These are phyloP conservation scores for Acanthamoeba triangularis DNA, from an alignment of 208 protist genomes.

Conservation along the genomic window DNA sequence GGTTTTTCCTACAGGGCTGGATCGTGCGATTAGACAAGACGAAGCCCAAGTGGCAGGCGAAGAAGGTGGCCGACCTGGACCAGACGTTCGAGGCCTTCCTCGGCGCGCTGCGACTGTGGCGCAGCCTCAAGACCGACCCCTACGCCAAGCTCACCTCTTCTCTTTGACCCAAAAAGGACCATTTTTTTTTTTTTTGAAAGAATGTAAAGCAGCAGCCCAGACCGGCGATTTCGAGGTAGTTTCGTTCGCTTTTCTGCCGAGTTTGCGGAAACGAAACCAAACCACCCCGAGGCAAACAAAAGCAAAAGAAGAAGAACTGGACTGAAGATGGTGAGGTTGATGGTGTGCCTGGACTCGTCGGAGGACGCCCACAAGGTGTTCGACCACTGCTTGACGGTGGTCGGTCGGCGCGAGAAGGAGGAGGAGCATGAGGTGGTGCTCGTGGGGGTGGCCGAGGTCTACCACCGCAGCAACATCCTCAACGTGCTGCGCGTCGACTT, in stretches of 20 bases:
- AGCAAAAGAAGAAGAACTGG: neutral
- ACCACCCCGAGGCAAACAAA: too few species aligned
- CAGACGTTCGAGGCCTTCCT: constrained; percentile 74
- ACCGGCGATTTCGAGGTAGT: too few species aligned
- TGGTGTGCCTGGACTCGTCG: constrained; percentile 60
- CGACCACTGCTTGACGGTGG: neutral
- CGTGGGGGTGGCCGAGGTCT: constrained; percentile 30
- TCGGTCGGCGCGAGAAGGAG: neutral
- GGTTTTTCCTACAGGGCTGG: constrained; percentile 80
- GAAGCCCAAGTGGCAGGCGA: constrained; percentile 18
- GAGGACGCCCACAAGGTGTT: constrained; percentile 37
- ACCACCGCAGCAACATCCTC: constrained; percentile 22
- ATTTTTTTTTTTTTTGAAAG: too few species aligned
- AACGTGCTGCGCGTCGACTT: constrained; percentile 64
- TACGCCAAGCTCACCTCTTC: neutral
- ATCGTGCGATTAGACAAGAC: constrained; percentile 78
- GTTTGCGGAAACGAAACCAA: too few species aligned
- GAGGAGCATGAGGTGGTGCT: neutral
- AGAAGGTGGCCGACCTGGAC: constrained; percentile 74
- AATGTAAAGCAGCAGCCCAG: too few species aligned
- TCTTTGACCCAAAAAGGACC: too few species aligned
- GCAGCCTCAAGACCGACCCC: constrained; percentile 46
- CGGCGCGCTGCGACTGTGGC: constrained; percentile 62
- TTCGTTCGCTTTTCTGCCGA: too few species aligned
- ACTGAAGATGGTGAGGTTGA: constrained; percentile 8